Conservation (phyloP, 164 flowering plant species). For the Akebia trifoliata region DNA sequence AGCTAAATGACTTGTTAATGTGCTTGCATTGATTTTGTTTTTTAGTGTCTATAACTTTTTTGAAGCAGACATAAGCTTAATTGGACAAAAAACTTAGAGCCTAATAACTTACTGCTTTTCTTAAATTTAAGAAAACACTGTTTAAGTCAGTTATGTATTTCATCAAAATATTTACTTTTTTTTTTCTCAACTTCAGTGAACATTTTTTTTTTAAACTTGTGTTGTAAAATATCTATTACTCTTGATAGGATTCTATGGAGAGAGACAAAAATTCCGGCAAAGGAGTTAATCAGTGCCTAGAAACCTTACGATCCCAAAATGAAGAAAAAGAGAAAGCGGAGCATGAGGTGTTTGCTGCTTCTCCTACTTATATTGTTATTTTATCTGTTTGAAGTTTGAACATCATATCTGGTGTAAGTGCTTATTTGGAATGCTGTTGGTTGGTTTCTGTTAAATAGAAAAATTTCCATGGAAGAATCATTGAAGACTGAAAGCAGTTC, state of each 20-base stretch:
- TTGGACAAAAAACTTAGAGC: no score
- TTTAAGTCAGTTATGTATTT: neutral
- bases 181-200: neutral
- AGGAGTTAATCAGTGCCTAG: conserved; percentile 73
- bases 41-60: no score
- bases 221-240: neutral
- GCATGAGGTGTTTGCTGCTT: conserved; percentile 55
- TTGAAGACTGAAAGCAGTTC: conserved; percentile 77
- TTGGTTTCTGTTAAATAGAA: conserved; percentile 40
- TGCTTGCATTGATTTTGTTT: no score
- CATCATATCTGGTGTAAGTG: neutral
- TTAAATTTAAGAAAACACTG: no score
- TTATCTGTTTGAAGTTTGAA: conserved; percentile 2
- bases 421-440: neutral
- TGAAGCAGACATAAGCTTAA: no score
- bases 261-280: conserved; percentile 32
- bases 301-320: conserved; percentile 73
- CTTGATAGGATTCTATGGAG: conserved; percentile 42
- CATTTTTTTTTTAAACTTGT: neutral
- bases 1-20: no score
- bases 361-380: neutral
- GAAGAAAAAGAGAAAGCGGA: conserved; percentile 82
- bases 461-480: conserved; percentile 84
- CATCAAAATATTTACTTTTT: neutral
- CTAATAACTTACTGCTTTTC: no score